phyloP scores from a whole-genome alignment of 768 basidiomycete genomes.

The Rhodotorula toruloides region DNA sequence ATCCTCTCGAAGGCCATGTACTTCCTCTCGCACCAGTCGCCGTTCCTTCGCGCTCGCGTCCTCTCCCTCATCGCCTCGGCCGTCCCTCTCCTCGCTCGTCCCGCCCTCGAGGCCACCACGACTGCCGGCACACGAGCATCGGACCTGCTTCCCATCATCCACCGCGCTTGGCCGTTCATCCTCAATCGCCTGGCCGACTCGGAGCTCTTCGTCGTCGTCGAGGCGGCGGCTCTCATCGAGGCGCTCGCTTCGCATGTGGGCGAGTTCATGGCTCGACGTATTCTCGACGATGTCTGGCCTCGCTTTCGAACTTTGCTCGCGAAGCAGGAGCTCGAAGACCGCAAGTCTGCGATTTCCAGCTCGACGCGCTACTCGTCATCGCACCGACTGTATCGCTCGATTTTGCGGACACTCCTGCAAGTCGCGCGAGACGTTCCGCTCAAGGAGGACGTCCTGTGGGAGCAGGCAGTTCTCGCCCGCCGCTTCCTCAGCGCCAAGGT shows the following conservation, averaged over 20 bases:
- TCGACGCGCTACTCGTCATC: conserved; percentile 72
- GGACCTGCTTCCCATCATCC: conserved; percentile 74
- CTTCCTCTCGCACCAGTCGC: conserved; percentile 84
- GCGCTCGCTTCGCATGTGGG: conserved; percentile 65
- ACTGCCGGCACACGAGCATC: conserved; percentile 52
- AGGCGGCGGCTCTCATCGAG: conserved; percentile 69
- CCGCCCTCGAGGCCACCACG: conserved; percentile 36
- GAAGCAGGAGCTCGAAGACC: conserved; percentile 61
- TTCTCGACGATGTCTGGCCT: conserved; percentile 95
- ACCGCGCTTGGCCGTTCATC: conserved; percentile 90
- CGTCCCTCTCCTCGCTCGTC: conserved; percentile 58
- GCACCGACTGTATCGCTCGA: conserved; percentile 70
- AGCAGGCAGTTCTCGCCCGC: conserved; percentile 67
- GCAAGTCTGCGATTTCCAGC: conserved; percentile 58
- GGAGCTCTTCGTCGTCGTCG: conserved; percentile 72
- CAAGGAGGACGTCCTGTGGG: conserved; percentile 71
- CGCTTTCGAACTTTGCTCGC: conserved; percentile 61
- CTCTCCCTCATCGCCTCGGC: conserved; percentile 68
- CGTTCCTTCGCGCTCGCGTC: conserved; percentile 77
- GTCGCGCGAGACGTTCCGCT: conserved; percentile 62
- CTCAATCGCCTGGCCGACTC: conserved; percentile 63
- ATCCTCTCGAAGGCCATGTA: conserved; percentile 81
- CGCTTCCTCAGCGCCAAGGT: conserved; percentile 65
- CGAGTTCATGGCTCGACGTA: conserved; percentile 72
- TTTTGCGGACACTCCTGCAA: conserved; percentile 67